Evolutionary conservation across 2,329 filamentous ascomycete species (phyloP).

Genomic region (Clonostachys byssicola): DNA sequence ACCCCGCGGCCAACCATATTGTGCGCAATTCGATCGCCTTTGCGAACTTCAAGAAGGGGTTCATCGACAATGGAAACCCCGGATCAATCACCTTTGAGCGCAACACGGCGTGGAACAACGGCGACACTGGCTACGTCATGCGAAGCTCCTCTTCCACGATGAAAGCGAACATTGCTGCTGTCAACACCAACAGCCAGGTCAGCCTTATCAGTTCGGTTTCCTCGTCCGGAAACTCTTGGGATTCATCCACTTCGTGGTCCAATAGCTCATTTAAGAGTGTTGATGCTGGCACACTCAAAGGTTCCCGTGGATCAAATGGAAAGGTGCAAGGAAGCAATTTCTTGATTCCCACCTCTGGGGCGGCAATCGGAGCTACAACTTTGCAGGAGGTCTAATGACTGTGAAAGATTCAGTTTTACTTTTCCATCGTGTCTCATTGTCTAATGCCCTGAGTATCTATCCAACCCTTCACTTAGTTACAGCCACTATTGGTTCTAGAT

Average conservation of each 20-base stretch:
- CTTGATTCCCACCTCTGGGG: constrained; percentile 26
- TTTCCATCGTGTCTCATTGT: too few species aligned
- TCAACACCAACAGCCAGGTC: constrained; percentile 19
- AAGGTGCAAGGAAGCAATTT: constrained; percentile 32
- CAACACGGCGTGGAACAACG: constrained; percentile 41
- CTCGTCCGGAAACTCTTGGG: constrained; percentile 33
- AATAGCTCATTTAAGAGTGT: constrained; percentile 31
- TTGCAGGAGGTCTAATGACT: neutral
- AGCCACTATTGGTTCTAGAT: too few species aligned
- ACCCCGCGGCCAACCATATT: constrained; percentile 33
- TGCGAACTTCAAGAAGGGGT: constrained; percentile 33
- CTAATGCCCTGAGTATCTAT: too few species aligned
- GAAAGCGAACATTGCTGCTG: constrained; percentile 29
- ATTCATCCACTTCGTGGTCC: constrained; percentile 27
- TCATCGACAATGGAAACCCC: constrained; percentile 39
- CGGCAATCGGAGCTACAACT: constrained; percentile 28
- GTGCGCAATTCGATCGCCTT: constrained; percentile 37
- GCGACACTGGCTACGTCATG: constrained; percentile 32
- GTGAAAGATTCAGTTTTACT: too few species aligned
- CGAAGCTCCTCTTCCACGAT: constrained; percentile 26
- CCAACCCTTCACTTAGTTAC: too few species aligned
- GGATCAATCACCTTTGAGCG: constrained; percentile 30
- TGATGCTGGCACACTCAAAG: constrained; percentile 23
- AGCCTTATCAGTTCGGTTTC: constrained; percentile 13
- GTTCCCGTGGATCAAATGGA: constrained; percentile 24